These are phyloP conservation scores for Acacia melanoxylon DNA, from an alignment of 306 rosid species.

Conservation along the genomic window DNA sequence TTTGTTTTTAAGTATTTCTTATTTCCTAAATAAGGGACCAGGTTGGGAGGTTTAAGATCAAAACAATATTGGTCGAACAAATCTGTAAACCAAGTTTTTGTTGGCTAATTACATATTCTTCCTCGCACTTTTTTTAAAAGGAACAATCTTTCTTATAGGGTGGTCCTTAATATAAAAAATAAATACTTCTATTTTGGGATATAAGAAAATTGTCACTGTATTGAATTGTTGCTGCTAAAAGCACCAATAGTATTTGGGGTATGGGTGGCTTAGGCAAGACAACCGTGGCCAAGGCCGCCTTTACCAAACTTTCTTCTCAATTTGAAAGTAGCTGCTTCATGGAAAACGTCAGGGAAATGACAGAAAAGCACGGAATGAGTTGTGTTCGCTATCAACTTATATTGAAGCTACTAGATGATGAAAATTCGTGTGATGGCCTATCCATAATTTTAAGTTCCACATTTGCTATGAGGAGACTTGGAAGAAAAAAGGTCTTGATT, in stretches of 20 bases:
- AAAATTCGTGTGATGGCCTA: not conserved
- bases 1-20: no score
- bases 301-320: no score
- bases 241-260: constrained; percentile 32
- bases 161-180: no score
- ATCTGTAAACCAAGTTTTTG: no score
- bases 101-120: no score
- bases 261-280: constrained; percentile 38
- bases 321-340: constrained; percentile 9
- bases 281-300: constrained; percentile 9
- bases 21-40: no score
- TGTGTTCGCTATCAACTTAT: not conserved
- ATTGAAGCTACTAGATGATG: not conserved
- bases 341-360: constrained; percentile 5
- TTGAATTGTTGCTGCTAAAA: not conserved
- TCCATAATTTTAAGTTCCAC: not conserved
- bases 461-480: not conserved
- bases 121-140: no score
- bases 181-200: no score
- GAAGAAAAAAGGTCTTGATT: not conserved
- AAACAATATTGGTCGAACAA: no score
- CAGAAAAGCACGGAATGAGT: not conserved
- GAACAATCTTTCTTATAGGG: no score
- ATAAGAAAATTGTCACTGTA: not conserved
- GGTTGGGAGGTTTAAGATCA: no score